phyloP scores from a whole-genome alignment of 371 early-diverging fungal genomes.

The Actinomortierella ambigua region DNA sequence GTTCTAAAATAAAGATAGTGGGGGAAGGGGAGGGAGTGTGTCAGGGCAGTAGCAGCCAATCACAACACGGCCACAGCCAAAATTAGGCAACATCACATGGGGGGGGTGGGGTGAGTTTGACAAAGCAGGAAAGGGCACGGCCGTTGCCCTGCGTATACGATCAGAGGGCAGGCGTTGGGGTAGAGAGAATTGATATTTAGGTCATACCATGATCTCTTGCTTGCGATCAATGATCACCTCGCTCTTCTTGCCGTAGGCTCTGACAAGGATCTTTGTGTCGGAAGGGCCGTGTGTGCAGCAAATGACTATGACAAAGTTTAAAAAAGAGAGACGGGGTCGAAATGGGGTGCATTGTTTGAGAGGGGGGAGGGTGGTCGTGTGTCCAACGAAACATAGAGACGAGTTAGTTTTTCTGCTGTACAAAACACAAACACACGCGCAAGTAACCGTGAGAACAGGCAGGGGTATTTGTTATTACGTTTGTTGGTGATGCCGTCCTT shows the following conservation, averaged over 20 bases:
- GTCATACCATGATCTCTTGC: conserved; percentile 81
- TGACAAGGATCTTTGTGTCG: conserved; percentile 75
- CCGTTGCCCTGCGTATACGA: too few species aligned
- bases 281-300: conserved; percentile 69
- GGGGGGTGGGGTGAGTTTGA: neutral
- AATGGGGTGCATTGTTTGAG: neutral
- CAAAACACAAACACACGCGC: neutral
- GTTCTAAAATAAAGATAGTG: conserved; percentile 58
- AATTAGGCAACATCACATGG: neutral
- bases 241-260: conserved; percentile 89
- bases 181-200: too few species aligned
- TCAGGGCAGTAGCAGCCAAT: neutral
- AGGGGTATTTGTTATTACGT: conserved; percentile 52
- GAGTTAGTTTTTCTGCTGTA: neutral
- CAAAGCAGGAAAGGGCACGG: neutral
- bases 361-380: neutral
- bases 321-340: neutral
- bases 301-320: conserved; percentile 60
- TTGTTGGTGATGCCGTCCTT: conserved; percentile 95
- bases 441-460: neutral
- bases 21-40: neutral
- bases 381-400: conserved; percentile 4
- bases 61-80: neutral
- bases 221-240: conserved; percentile 88
- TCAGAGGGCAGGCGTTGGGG: too few species aligned